phyloP scores from a whole-genome alignment of 2,329 filamentous ascomycete genomes.

The Pyrenophora seminiperda region DNA sequence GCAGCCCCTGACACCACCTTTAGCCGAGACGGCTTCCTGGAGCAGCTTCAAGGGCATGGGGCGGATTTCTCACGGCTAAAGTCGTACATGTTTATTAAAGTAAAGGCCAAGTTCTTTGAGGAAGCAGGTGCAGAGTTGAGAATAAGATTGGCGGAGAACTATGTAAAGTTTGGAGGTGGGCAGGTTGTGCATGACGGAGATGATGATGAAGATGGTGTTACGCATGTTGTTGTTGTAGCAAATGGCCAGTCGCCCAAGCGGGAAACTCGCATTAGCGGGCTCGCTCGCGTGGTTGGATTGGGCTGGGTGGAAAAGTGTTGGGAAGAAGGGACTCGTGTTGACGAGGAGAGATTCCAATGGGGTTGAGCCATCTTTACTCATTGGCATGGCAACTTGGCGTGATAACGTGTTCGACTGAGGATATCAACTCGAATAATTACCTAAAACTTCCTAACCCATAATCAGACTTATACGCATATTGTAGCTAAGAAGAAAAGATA shows the following conservation, averaged over 20 bases:
- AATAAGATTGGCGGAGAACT: conserved; percentile 58
- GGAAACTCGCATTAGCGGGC: conserved; percentile 40
- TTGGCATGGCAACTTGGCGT: not conserved
- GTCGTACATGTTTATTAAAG: conserved; percentile 40
- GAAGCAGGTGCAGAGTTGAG: conserved; percentile 24
- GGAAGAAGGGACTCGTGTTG: conserved; percentile 75
- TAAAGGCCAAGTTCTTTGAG: conserved; percentile 26
- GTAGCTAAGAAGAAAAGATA: too few species aligned
- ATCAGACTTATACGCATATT: too few species aligned
- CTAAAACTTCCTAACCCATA: too few species aligned
- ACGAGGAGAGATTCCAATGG: conserved; percentile 62
- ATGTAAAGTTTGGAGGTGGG: conserved; percentile 73
- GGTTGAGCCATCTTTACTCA: conserved; percentile 21
- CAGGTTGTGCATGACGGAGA: conserved; percentile 57
- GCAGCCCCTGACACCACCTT: conserved; percentile 25
- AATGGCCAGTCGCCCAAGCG: conserved; percentile 55
- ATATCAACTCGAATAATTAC: too few species aligned
- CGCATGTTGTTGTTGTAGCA: conserved; percentile 73
- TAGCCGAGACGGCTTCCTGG: conserved; percentile 27
- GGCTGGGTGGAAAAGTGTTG: conserved; percentile 82
- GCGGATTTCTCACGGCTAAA: conserved; percentile 31
- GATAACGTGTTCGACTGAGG: not conserved
- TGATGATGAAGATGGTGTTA: conserved; percentile 61
- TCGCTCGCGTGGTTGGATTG: conserved; percentile 72
- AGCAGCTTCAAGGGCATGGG: conserved; percentile 37